Evolutionary conservation across 2,329 filamentous ascomycete species (phyloP).

Genomic region (Botrytis hyacinthi): DNA sequence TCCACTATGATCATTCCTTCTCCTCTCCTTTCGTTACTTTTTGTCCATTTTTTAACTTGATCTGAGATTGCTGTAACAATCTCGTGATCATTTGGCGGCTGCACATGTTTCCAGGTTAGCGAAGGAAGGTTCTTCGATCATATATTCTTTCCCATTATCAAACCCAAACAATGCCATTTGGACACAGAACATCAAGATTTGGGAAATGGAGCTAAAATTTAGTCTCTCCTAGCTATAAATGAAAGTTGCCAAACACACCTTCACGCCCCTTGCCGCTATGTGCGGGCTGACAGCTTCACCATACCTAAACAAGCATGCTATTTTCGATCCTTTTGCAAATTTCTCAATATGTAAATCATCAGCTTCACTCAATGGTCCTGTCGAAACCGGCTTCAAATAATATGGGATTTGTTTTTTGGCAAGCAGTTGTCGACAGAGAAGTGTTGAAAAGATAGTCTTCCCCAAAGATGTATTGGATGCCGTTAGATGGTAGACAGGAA

Average conservation of each 20-base stretch:
- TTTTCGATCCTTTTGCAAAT: slow-evolving; percentile 54
- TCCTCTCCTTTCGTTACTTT: slow-evolving; percentile 7
- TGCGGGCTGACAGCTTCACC: slow-evolving; percentile 75
- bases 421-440: slow-evolving; percentile 17
- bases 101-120: slow-evolving; percentile 40
- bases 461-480: slow-evolving; percentile 18
- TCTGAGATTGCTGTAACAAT: slow-evolving; percentile 16
- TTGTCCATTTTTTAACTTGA: slow-evolving; percentile 14
- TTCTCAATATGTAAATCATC: slow-evolving; percentile 63
- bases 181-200: too few species aligned
- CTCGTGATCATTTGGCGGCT: slow-evolving; percentile 20
- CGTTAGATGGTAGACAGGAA: slow-evolving; percentile 16
- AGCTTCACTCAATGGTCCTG: slow-evolving; percentile 65
- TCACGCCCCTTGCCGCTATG: slow-evolving; percentile 54
- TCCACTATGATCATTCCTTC: slow-evolving; percentile 69
- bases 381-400: slow-evolving; percentile 81
- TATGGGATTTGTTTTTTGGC: slow-evolving; percentile 11
- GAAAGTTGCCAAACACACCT: slow-evolving; percentile 8
- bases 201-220: fast-evolving
- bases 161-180: background rate
- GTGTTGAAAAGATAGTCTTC: slow-evolving; percentile 20
- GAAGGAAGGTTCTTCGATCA: slow-evolving; percentile 29
- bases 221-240: background rate
- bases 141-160: background rate
- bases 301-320: slow-evolving; percentile 68